phyloP scores from a whole-genome alignment of 1,139 yeast genomes.

The Suhomyces bribrorum region DNA sequence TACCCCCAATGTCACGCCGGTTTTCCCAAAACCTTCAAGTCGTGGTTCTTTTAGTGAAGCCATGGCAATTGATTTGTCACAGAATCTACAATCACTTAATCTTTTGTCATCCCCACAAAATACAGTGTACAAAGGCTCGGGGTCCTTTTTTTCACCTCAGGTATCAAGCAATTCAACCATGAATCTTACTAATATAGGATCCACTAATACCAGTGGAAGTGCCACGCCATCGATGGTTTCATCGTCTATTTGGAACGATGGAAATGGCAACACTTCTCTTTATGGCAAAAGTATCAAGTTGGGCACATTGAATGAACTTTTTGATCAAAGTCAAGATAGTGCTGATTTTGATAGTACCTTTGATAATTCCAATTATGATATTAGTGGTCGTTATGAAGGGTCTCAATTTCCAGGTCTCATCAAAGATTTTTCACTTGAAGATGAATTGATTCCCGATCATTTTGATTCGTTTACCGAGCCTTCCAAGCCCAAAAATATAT shows the following conservation, averaged over 20 bases:
- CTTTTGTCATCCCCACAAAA: constrained; percentile 8
- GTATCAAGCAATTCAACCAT: background rate
- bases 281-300: constrained; percentile 8
- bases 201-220: constrained; percentile 11
- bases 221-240: constrained; percentile 14
- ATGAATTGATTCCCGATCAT: constrained; percentile 9
- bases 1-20: constrained; percentile 9
- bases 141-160: constrained; percentile 6
- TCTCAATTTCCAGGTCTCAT: constrained; percentile 1
- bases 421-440: constrained; percentile 9
- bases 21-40: background rate
- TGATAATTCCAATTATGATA: background rate
- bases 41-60: constrained; percentile 6
- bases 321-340: constrained; percentile 4
- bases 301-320: constrained; percentile 12
- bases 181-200: constrained; percentile 1
- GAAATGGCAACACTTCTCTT: constrained; percentile 6
- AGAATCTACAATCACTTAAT: constrained; percentile 7
- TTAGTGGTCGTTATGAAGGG: background rate
- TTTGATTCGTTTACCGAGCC: background rate
- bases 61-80: constrained; percentile 7
- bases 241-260: constrained; percentile 17
- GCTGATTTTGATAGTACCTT: background rate
- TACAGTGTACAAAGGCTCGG: constrained; percentile 3
- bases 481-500: constrained; percentile 18